Evolutionary conservation across 2,329 filamentous ascomycete genomes (phyloP).

Genomic region (Penicillium sp.): DNA sequence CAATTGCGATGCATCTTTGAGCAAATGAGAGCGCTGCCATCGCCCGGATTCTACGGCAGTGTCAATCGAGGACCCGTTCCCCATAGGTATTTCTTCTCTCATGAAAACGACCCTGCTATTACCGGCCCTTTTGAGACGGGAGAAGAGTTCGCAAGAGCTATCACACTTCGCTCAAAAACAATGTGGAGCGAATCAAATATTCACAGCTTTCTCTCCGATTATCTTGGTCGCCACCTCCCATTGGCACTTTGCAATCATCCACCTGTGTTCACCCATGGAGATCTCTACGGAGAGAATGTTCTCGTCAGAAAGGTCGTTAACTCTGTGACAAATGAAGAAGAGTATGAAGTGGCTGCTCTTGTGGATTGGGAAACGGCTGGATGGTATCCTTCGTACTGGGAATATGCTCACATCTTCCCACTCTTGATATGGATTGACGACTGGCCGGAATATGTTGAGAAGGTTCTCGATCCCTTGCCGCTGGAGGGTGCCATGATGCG

Average conservation of each 20-base stretch:
- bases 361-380: conserved; percentile 26
- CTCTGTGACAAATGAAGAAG: conserved; percentile 11
- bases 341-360: conserved; percentile 17
- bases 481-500: background rate
- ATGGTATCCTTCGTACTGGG: conserved; percentile 27
- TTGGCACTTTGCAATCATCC: conserved; percentile 16
- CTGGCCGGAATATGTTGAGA: conserved; percentile 23
- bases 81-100: conserved; percentile 20
- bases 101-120: conserved; percentile 11
- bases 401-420: conserved; percentile 21
- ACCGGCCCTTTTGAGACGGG: conserved; percentile 17
- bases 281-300: conserved; percentile 23
- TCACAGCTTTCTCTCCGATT: conserved; percentile 17
- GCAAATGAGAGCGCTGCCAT: conserved; percentile 17
- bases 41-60: conserved; percentile 20
- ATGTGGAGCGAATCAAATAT: conserved; percentile 12
- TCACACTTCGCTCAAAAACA: conserved; percentile 14
- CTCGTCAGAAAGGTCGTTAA: conserved; percentile 12
- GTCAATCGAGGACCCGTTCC: conserved; percentile 17
- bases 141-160: conserved; percentile 18
- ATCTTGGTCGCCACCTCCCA: conserved; percentile 18
- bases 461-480: conserved; percentile 21
- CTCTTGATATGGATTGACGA: conserved; percentile 22
- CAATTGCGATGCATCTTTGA: conserved; percentile 18
- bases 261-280: conserved; percentile 21